Percentiles rank a stretch among this genome's conserved stretches.
Conservation (phyloP, 2,329 filamentous ascomycete species). For the Phaeosphaeria sp. region DNA sequence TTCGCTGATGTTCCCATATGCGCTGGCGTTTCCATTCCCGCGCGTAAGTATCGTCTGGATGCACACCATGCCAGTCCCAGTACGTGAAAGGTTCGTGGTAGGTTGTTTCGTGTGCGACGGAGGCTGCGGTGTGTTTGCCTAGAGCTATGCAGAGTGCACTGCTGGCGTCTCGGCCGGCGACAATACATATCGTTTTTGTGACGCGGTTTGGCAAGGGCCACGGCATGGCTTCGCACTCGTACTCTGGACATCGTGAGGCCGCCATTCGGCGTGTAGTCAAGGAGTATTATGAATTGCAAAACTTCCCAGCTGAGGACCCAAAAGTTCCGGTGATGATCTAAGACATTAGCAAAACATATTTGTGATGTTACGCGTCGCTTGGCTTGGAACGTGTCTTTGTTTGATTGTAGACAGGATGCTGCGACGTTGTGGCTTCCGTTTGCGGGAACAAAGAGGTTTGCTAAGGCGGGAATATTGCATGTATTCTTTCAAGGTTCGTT, state of each 20-base stretch:
- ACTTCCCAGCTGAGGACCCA: no score
- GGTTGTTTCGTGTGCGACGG: slow-evolving; percentile 9
- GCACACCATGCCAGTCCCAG: slow-evolving; percentile 31
- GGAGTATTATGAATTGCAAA: no score
- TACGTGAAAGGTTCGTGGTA: slow-evolving; percentile 34
- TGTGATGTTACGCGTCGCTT: not conserved
- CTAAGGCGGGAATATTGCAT: not conserved
- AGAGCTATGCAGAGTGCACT: slow-evolving; percentile 17
- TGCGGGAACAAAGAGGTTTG: slow-evolving; percentile 1
- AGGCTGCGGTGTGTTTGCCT: not conserved
- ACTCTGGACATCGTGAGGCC: not conserved
- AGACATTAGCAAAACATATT: not conserved
- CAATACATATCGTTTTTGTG: slow-evolving; percentile 5
- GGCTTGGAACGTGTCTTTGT: slow-evolving; percentile 4
- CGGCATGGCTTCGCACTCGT: not conserved
- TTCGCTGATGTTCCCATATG: slow-evolving; percentile 23
- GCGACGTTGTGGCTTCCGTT: slow-evolving; percentile 2
- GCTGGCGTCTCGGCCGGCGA: slow-evolving; percentile 21
- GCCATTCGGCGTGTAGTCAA: no score
- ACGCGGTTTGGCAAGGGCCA: slow-evolving; percentile 7
- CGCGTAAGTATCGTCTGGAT: slow-evolving; percentile 5
- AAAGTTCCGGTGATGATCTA: not conserved
- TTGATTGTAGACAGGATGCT: not conserved
- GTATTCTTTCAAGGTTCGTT: not conserved
- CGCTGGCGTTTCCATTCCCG: slow-evolving; percentile 16